These are phyloP conservation scores for Aspergillus luchuensis DNA, from an alignment of 2,329 filamentous ascomycete species.

Conservation along the genomic window DNA sequence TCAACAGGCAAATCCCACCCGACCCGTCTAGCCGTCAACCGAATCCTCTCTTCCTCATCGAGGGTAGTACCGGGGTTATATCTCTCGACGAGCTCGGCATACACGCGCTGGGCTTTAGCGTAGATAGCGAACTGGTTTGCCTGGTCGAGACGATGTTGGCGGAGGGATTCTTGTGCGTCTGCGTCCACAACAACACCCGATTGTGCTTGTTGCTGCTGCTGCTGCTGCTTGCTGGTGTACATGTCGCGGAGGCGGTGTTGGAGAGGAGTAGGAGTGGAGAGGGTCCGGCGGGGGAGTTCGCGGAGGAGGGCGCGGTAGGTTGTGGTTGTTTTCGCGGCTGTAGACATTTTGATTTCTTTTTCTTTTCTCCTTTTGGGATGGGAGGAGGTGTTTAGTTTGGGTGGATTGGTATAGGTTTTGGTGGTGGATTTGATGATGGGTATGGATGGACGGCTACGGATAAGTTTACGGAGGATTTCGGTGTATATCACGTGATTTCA, in stretches of 20 bases:
- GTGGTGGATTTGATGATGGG: background rate
- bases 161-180: constrained; percentile 24
- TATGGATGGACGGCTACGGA: background rate
- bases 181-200: constrained; percentile 17
- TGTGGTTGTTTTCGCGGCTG: constrained; percentile 63
- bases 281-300: constrained; percentile 74
- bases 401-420: background rate
- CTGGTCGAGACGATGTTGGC: constrained; percentile 47
- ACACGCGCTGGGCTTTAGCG: constrained; percentile 80
- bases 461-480: background rate
- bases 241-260: constrained; percentile 68
- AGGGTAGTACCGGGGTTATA: constrained; percentile 94
- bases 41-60: constrained; percentile 78
- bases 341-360: constrained; percentile 13
- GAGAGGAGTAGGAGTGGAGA: constrained; percentile 66
- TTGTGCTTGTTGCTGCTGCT: constrained; percentile 32
- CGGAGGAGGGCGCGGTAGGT: constrained; percentile 88
- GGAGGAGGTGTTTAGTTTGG: background rate
- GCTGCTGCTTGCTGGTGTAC: constrained; percentile 51
- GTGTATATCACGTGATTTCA: constrained; percentile 5
- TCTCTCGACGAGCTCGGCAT: constrained; percentile 77
- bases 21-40: constrained; percentile 80
- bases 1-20: constrained; percentile 84
- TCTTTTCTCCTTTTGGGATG: background rate
- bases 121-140: constrained; percentile 81